phyloP scores from a whole-genome alignment of 2,329 filamentous ascomycete species.

The Penicillium rolfsii region DNA sequence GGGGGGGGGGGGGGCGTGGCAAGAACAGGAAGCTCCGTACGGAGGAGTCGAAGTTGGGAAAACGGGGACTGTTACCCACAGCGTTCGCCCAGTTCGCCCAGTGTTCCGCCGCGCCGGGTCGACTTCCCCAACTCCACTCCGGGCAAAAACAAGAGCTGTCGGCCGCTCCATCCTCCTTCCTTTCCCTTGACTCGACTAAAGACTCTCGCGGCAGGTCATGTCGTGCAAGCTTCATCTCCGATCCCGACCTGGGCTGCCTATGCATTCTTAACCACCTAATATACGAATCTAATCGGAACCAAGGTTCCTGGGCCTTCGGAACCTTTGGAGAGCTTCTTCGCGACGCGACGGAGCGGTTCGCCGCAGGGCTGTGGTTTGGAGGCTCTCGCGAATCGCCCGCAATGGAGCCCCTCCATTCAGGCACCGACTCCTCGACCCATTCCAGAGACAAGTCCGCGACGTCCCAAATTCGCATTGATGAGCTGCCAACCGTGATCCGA shows the following conservation, averaged over 20 bases:
- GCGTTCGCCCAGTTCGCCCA: slow-evolving; percentile 12
- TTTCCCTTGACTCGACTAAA: slow-evolving; percentile 1
- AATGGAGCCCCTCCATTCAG: slow-evolving; percentile 28
- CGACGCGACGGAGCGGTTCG: slow-evolving; percentile 21
- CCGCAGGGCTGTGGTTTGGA: slow-evolving; percentile 16
- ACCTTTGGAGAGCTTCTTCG: slow-evolving; percentile 7
- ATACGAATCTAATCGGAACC: not conserved
- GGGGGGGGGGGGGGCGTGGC: slow-evolving; percentile 4
- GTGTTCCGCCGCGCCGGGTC: slow-evolving; percentile 25
- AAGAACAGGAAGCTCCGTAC: not conserved
- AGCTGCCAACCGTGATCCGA: slow-evolving; percentile 20
- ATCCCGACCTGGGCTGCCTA: slow-evolving; percentile 33
- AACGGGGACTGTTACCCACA: slow-evolving; percentile 4
- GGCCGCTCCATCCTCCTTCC: slow-evolving; percentile 14
- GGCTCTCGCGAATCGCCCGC: slow-evolving; percentile 21
- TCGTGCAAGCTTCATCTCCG: slow-evolving; percentile 35
- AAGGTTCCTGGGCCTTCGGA: not conserved
- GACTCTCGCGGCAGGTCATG: slow-evolving; percentile 29
- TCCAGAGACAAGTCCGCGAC: slow-evolving; percentile 23
- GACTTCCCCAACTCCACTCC: slow-evolving; percentile 27
- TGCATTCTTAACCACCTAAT: slow-evolving; percentile 17
- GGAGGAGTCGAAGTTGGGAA: no score
- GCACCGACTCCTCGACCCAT: slow-evolving; percentile 16
- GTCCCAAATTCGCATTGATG: slow-evolving; percentile 26
- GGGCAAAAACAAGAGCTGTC: slow-evolving; percentile 28